A percentile compares a stretch with the other conserved stretches of the same genome.
Evolutionary conservation across 1,284 basidiomycete genomes (phyloP).

Genomic region (Puccinia hordei): DNA sequence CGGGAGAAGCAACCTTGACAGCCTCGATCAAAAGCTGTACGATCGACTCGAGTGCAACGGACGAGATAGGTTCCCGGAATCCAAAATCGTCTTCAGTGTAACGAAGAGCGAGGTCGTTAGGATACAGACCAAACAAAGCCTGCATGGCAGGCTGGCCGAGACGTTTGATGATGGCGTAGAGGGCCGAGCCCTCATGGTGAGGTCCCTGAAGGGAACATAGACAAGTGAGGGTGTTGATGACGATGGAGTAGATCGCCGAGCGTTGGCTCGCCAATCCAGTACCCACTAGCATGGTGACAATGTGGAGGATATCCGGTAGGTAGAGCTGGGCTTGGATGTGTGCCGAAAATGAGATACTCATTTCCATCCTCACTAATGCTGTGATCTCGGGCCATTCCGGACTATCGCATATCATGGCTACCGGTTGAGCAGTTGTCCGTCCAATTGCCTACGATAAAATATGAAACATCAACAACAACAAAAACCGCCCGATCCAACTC

Average conservation of each 20-base stretch:
- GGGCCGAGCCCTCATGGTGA: constrained; percentile 64
- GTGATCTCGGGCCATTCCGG: constrained; percentile 80
- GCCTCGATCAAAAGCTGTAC: constrained; percentile 69
- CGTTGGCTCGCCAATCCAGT: constrained; percentile 74
- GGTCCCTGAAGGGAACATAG: constrained; percentile 65
- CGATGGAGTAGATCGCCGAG: constrained; percentile 75
- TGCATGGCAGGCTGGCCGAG: constrained; percentile 67
- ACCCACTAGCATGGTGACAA: constrained; percentile 73
- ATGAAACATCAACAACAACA: constrained; percentile 12
- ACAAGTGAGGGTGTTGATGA: constrained; percentile 77
- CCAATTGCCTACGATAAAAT: constrained; percentile 66
- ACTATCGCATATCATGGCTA: constrained; percentile 69
- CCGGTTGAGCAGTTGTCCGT: constrained; percentile 70
- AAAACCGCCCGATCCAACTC: background rate
- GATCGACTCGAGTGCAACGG: constrained; percentile 71
- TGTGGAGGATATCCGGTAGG: constrained; percentile 77
- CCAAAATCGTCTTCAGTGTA: constrained; percentile 60
- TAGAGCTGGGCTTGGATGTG: constrained; percentile 70
- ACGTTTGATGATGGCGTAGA: constrained; percentile 66
- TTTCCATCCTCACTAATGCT: constrained; percentile 71
- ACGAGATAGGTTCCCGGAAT: constrained; percentile 66
- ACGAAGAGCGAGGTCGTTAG: constrained; percentile 59
- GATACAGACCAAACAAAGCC: constrained; percentile 72
- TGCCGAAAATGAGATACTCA: constrained; percentile 71
- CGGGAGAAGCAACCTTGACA: constrained; percentile 69